Evolutionary conservation across 2,329 filamentous ascomycete species (phyloP), one percentile per base, ranked within the genome.

Genomic region (Dactylellina parvicollis): DNA sequence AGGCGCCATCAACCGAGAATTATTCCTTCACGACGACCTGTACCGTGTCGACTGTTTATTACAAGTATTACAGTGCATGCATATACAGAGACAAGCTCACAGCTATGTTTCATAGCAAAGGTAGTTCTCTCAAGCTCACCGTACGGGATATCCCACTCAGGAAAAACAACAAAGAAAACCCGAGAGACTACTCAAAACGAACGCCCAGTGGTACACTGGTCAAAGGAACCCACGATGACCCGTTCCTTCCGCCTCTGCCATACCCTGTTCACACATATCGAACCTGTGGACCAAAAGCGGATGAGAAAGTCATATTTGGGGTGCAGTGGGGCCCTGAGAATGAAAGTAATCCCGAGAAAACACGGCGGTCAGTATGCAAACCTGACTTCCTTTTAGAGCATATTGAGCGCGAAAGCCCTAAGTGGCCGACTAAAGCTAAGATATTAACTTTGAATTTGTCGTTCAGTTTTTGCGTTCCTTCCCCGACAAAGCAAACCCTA

Each of bases 131-230:
- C 10, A 38, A 40, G 9, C 46, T 72, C 10, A 49, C 52, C 2
- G 67, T 42, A 38, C 50, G 59, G 16, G 67, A 72, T 38, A 54
- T 72, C 20, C 67, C 67, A 5, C 57, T 72, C 5, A 30, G 67
- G 1, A 64, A 46, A 28, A 36, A 64, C 14, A 42, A 64, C 16
- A 72, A 64, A 30, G 57, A 72, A 16, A 72, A 64, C 10, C 57
- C 67, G 8, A 22, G 67, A 54, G 67, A 72, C 18, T 72, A 57
- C 52, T 72, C 67, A 30, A 65, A 72, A 20, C 18, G 67, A 30
- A 72, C 59, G 2, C 24, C 59, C 1, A 72, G 67, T 46, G 67
- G 67, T 26, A 72, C 59, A 4, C n/a, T 64, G 2, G 65, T 72
- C 28, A 64, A 64, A 18, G 59, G 59, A 7, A 59, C 59, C 9